These are phyloP conservation scores for Colletotrichum nymphaeae DNA, from an alignment of 2,329 filamentous ascomycete species.

Conservation along the genomic window DNA sequence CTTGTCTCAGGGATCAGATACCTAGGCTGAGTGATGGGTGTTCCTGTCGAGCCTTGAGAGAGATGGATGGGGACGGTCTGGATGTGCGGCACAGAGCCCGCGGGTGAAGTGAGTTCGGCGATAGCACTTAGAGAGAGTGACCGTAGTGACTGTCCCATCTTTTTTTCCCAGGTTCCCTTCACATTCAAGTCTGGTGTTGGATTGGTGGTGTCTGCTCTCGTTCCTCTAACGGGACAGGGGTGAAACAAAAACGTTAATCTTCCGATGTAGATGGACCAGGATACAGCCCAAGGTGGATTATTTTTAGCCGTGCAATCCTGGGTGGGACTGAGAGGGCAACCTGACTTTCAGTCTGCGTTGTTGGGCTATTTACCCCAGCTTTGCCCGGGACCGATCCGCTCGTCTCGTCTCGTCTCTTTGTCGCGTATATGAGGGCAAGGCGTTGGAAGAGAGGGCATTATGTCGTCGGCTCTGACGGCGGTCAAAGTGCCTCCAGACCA, in stretches of 20 bases:
- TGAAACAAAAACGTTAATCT: constrained; percentile 37
- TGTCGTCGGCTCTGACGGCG: constrained; percentile 30
- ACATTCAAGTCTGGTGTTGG: not conserved
- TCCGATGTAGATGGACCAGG: constrained; percentile 35
- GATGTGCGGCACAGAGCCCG: not conserved
- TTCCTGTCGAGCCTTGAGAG: not conserved
- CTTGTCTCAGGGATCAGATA: not conserved
- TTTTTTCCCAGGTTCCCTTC: not conserved
- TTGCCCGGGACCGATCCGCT: constrained; percentile 31
- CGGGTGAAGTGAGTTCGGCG: not conserved
- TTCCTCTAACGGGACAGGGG: constrained; percentile 32
- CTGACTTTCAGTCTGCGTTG: constrained; percentile 8
- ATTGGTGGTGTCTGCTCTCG: constrained; percentile 18
- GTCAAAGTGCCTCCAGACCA: constrained; percentile 10
- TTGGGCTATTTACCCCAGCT: constrained; percentile 31
- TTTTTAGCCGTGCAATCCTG: constrained; percentile 34
- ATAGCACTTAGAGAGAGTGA: not conserved
- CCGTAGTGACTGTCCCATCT: constrained; percentile 2
- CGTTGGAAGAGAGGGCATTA: constrained; percentile 7
- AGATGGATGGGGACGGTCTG: not conserved
- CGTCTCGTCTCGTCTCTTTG: constrained; percentile 25
- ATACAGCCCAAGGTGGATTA: constrained; percentile 32
- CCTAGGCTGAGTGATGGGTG: not conserved
- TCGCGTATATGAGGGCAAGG: constrained; percentile 16
- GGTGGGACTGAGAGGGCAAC: constrained; percentile 10